Base-by-base conservation (phyloP, 2,329 filamentous ascomycete species). In the Ophiostoma tasmaniense region DNA sequence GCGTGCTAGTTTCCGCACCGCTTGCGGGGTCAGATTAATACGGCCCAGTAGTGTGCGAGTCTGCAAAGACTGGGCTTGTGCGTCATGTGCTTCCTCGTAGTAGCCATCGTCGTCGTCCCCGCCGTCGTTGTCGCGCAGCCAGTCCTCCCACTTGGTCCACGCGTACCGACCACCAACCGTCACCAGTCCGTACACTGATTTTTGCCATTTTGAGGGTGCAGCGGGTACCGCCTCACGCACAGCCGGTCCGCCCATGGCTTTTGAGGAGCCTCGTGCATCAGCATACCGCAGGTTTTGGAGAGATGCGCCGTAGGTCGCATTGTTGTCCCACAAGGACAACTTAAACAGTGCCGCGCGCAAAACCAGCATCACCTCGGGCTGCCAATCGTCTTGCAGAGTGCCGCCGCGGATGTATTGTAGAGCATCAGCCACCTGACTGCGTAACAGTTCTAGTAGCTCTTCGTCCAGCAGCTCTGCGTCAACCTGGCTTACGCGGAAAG, bases 401-500 rank as follows among this genome's bases (percentile, higher is more conserved):
- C 85, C 78, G 8, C 89, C 89, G 64, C 90, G 89, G 73, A 93
- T 90, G 77, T 97, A 95, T 76, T 93, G 96, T 70, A 98, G 81
- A 14, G 89, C 95, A 73, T 97, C 92, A 73, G 88, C 90, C 39
- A 95, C 92, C 79, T 99, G 94, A 6, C 85, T 87, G 76, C 91
- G 93, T 70, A 99, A 82, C 73, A 98, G 84, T n/a, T 87, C 86
- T 30, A 98, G 83, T 64, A 99, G 83, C 80, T 98, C 95, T 76
- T 97, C 92, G 78, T 99, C 95, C 22, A 99, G 84, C 66, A 99
- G 83, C 78, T 98, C 95, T 50, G 95, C 93, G 78, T 99, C 95
- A 61, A 98, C 92, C 80, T 99, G 95, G 35, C 94, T 93, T 35
- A 99, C 95, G 68, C 95, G 89, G 77, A 97, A 97, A 13, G 91